These are phyloP conservation scores for Stevia rebaudiana DNA, from an alignment of 140 eudicot species.

Conservation along the genomic window DNA sequence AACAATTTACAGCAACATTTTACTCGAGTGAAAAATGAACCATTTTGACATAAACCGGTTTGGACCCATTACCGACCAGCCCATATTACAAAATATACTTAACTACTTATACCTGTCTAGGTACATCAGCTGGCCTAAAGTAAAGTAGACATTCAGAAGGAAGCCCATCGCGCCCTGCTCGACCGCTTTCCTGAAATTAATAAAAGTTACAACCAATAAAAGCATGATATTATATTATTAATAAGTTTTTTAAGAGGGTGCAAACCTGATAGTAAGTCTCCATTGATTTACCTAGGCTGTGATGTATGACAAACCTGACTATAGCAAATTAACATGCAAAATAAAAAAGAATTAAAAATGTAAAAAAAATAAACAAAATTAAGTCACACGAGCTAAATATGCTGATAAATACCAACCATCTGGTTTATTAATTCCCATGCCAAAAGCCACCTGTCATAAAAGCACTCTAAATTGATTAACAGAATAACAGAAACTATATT, in stretches of 20 bases:
- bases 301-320: constrained; percentile 99
- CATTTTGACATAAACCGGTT: neutral
- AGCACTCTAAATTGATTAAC: neutral
- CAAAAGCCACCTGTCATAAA: constrained; percentile 85
- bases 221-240: constrained; percentile 12
- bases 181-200: constrained; percentile 86
- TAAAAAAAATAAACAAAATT: too few relatives aligned
- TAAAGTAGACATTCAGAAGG: constrained; percentile 92
- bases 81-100: neutral
- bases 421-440: constrained; percentile 98
- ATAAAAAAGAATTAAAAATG: too few relatives aligned
- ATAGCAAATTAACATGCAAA: constrained; percentile 33
- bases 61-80: neutral
- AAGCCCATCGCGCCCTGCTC: constrained; percentile 98
- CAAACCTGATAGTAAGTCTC: constrained; percentile 97
- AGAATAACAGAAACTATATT: neutral
- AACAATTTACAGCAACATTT: neutral
- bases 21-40: neutral
- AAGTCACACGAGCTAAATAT: constrained; percentile 6
- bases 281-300: constrained; percentile 98
- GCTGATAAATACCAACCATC: constrained; percentile 56
- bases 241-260: constrained; percentile 4
- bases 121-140: constrained; percentile 95
- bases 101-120: constrained; percentile 74
- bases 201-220: constrained; percentile 16